Evolutionary conservation across 306 rosid genomes (phyloP), one percentile per base, ranked within the genome.

Genomic region (Quercus berberidifolia): DNA sequence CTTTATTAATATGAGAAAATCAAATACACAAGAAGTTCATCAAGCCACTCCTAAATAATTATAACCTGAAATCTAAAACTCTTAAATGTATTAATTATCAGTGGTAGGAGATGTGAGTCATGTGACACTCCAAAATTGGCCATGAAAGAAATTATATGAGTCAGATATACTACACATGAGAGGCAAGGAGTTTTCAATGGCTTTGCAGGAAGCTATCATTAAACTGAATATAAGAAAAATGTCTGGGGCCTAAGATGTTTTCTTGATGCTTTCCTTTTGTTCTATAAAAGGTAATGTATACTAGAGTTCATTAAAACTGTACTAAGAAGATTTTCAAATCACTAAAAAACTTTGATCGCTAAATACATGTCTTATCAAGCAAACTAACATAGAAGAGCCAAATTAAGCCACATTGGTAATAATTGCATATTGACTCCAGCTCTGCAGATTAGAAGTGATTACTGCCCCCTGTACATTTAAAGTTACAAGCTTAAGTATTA

Each of bases 381-480:
- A 26, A 41, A 31, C 20, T 23, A 52, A 21, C 54, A 54, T 57
- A 54, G 51, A 63, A 31, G 20, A 35, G 15, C 17, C 15, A 41
- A 71, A 71, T 75, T 30, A 20, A 58, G 25, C 78, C 52, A 43
- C 73, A 65, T 41, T 55, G 65, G 71, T 43, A 73, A 6, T 43
- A 71, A 49, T 49, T 46, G 59, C 63, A 19, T 23, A 55, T 76
- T 68, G 70, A 19, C 68, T 30, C 67, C 71, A 82, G 26, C 54
- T 58, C 35, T 56, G 38, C 78, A 70, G 2, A 26, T 52, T 41
- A 68, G 51, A 52, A 19, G 23, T 55, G 14, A 71, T 74, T 43
- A 17, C 83, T 74, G 59, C 25, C 67, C 67, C 68, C 73, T 20
- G 11, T 43, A 43, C 55, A 17, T 12, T 83, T 74, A 69, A 81